Conservation (phyloP, 768 basidiomycete species). For the Stropharia rugosoannulata region DNA sequence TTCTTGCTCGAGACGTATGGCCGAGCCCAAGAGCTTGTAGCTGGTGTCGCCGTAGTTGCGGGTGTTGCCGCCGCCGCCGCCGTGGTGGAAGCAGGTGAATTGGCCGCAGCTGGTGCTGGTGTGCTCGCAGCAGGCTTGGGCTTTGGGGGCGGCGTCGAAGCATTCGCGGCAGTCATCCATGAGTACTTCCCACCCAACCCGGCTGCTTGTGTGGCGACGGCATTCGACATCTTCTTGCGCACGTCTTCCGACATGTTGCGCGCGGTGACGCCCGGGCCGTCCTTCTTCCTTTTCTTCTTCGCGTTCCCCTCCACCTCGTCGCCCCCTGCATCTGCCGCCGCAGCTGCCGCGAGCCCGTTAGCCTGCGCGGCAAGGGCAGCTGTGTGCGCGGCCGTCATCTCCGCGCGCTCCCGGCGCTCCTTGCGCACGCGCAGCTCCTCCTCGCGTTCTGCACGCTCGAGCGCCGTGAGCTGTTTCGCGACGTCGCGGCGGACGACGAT, state of each 20-base stretch:
- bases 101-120: slow-evolving; percentile 24
- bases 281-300: slow-evolving; percentile 83
- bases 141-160: slow-evolving; percentile 17
- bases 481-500: slow-evolving; percentile 76
- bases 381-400: slow-evolving; percentile 69
- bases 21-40: slow-evolving; percentile 51
- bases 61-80: slow-evolving; percentile 27
- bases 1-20: slow-evolving; percentile 64
- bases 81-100: slow-evolving; percentile 21
- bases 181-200: slow-evolving; percentile 80
- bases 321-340: slow-evolving; percentile 22
- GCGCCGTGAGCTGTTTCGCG: slow-evolving; percentile 68
- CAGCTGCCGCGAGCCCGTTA: slow-evolving; percentile 30
- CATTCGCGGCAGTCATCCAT: slow-evolving; percentile 69
- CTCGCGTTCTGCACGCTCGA: slow-evolving; percentile 81
- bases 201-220: slow-evolving; percentile 86
- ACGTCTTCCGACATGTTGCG: slow-evolving; percentile 92
- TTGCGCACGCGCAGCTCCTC: slow-evolving; percentile 75
- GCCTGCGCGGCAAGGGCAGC: slow-evolving; percentile 62
- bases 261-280: slow-evolving; percentile 81
- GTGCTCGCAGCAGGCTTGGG: slow-evolving; percentile 34
- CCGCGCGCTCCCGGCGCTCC: slow-evolving; percentile 77
- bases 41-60: slow-evolving; percentile 25
- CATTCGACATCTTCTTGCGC: slow-evolving; percentile 89
- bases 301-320: slow-evolving; percentile 36